Base-by-base conservation (phyloP, 768 basidiomycete species). In the Pleurotus platypus region DNA sequence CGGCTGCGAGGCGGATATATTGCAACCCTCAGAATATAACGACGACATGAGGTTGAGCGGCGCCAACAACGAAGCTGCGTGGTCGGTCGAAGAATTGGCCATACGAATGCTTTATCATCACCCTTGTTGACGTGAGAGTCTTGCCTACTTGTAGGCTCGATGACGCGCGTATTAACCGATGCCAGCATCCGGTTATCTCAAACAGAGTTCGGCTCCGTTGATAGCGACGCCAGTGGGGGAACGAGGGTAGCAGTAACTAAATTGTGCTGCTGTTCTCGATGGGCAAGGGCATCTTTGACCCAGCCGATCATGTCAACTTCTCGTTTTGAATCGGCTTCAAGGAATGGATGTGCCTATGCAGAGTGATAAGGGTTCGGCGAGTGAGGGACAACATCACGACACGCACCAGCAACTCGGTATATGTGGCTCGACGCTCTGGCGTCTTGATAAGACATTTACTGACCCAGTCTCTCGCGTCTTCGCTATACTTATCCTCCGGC, bases 261-360 rank as follows among this genome's bases (percentile, higher is more conserved):
- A 5, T 42, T 43, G 9, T 40, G 51, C 18, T 54, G 51, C 27
- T 54, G 37, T 16, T 40, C 51, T 40, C 51, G 55, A 16, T 67
- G 60, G 16, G 64, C 71, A 11, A 81, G 66, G 1, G 89, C 87
- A 30, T 66, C 68, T 18, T 74, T 75, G 9, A 94, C 90, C 94
- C 94, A 98, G 9, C 75, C 82, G 30, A 76, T 78, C 92, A 97
- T 94, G 67, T 96, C 89, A 15, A 94, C 90, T 5, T 85, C 72
- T 4, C 84, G 76, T 13, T 72, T 70, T 6, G 65, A 67, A 58
- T 92, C 89, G 26, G 77, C 76, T 15, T 74, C 72, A 49, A 96
- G 78, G 80, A 92, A 96, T 0, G 90, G 87, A 69, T 95, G 92
- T 55, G 84, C 81, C 86, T 88, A 45, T 64, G 13, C 39, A 45